phyloP scores from a whole-genome alignment of 2,329 filamentous ascomycete species.

The Trichoderma citrinoviride region DNA sequence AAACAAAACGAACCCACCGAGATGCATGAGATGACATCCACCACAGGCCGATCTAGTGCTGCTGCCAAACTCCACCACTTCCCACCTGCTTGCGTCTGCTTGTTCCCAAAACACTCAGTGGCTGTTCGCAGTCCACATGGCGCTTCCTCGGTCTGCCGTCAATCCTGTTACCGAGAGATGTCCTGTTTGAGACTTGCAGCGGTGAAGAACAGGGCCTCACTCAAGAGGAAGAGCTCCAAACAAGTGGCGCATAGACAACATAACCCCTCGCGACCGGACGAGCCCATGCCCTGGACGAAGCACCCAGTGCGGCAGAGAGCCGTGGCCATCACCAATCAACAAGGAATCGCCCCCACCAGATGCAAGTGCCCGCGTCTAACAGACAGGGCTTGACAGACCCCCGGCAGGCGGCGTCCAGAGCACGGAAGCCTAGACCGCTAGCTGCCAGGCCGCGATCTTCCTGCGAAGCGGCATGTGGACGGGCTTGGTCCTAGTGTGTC shows the following conservation, averaged over 20 bases:
- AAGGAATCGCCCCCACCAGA: background rate
- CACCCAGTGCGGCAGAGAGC: background rate
- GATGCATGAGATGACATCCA: background rate
- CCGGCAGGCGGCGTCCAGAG: too few relatives aligned
- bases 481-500: background rate
- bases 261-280: background rate
- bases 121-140: background rate
- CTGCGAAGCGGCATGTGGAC: background rate
- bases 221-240: too few relatives aligned
- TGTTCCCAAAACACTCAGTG: background rate
- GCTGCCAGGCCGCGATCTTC: background rate
- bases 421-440: background rate
- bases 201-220: too few relatives aligned
- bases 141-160: background rate
- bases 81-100: background rate
- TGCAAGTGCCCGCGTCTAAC: too few relatives aligned
- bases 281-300: background rate
- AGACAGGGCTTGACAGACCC: too few relatives aligned
- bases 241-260: background rate
- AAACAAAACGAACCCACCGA: background rate
- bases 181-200: too few relatives aligned
- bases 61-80: background rate
- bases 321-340: background rate
- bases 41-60: background rate
- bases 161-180: too few relatives aligned